phyloP scores from a whole-genome alignment of 768 basidiomycete species.

The Mycena indigotica region DNA sequence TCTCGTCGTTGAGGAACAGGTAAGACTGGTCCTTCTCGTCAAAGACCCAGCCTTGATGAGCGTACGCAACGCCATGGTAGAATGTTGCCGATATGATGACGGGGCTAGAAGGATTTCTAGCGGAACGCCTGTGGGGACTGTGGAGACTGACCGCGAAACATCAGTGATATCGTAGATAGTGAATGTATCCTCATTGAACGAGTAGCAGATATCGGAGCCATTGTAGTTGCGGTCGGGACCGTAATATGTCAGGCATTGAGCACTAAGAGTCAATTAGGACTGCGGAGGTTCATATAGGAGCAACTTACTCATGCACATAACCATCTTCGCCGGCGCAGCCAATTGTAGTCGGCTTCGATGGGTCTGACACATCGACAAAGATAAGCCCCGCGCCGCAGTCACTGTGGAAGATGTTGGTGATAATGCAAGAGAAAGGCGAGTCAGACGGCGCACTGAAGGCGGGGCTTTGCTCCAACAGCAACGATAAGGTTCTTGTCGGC shows the following conservation, averaged over 20 bases:
- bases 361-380: slow-evolving; percentile 33
- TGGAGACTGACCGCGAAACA: background rate
- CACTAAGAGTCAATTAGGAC: slow-evolving; percentile 13
- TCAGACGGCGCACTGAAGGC: slow-evolving; percentile 12
- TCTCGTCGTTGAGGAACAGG: slow-evolving; percentile 32
- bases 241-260: slow-evolving; percentile 32
- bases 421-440: background rate
- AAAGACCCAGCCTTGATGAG: slow-evolving; percentile 35
- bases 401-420: background rate
- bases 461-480: slow-evolving; percentile 30
- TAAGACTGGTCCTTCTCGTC: slow-evolving; percentile 29
- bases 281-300: background rate
- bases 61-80: slow-evolving; percentile 33
- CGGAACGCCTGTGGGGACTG: background rate
- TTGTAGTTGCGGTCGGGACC: slow-evolving; percentile 31
- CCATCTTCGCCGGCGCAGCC: slow-evolving; percentile 32
- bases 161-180: slow-evolving; percentile 28
- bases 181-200: slow-evolving; percentile 34
- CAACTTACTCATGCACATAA: slow-evolving; percentile 32
- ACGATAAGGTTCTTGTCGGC: slow-evolving; percentile 27
- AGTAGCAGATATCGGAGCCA: slow-evolving; percentile 33
- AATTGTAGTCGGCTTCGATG: slow-evolving; percentile 26
- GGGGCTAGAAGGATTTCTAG: slow-evolving; percentile 12
- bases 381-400: slow-evolving; percentile 29
- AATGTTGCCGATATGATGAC: slow-evolving; percentile 30